Evolutionary conservation across 768 basidiomycete genomes (phyloP), one percentile per base, ranked within the genome.

Genomic region (Pisolithus tinctorius): DNA sequence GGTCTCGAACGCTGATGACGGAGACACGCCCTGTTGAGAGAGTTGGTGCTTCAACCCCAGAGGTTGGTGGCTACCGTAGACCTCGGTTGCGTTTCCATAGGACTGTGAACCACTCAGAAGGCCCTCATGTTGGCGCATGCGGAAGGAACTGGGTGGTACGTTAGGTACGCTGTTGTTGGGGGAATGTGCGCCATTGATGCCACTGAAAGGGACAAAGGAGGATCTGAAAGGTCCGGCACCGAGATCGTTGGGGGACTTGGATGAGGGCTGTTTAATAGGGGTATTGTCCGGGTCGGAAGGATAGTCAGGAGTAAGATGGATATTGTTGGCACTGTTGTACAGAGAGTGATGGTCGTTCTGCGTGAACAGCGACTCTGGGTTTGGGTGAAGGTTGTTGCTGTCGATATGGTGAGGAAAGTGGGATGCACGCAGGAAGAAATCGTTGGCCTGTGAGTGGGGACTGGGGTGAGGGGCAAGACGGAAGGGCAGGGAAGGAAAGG

Each of bases 391-490:
- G 46, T 63, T 64, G 52, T 63, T 74, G 56, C 60, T 57, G 42
- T 66, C 66, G 54, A 56, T 42, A 40, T 52, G 56, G 48, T 63
- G 70, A 16, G 45, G 41, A 47, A 56, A 41, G 52, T 67, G 59
- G 49, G 61, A 60, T 50, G 65, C 50, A 39, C 60, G 63, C 57
- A 58, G 55, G 4, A 58, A 51, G 48, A 68, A 56, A 27, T 67
- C 66, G 53, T 65, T 67, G 51, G 64, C 63, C 65, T 64, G 60
- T 48, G 58, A 58, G 66, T 66, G 55, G 65, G 31, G 64, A 54
- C 59, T 60, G 63, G 70, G 63, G 60, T 74, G 72, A 55, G 69
- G 58, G 23, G 76, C 72, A 8, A 82, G 80, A 57, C 81, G 80
- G 34, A 81, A 68, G 53, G 74, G 77, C 45, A 78, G 76, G 56